These are phyloP conservation scores for Pisolithus albus DNA, from an alignment of 768 basidiomycete species.

Conservation along the genomic window DNA sequence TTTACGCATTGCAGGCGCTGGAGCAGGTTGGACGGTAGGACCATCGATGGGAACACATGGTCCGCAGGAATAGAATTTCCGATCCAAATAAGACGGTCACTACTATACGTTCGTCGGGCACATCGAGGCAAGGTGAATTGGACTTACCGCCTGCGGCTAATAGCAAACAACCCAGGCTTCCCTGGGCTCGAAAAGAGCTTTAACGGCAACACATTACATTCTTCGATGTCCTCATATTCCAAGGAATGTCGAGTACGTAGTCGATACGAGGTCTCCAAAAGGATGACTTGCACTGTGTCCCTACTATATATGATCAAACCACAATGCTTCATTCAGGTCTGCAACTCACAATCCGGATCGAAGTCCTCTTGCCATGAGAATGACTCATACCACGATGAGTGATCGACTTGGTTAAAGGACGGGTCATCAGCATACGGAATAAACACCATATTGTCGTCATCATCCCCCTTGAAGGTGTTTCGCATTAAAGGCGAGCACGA, in stretches of 20 bases:
- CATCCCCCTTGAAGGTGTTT: slow-evolving; percentile 51
- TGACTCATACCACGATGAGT: slow-evolving; percentile 36
- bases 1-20: slow-evolving; percentile 31
- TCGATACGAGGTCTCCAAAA: slow-evolving; percentile 40
- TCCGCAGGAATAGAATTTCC: slow-evolving; percentile 19
- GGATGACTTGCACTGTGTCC: slow-evolving; percentile 41
- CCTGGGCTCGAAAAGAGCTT: slow-evolving; percentile 24
- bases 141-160: slow-evolving; percentile 16
- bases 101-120: slow-evolving; percentile 11
- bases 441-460: slow-evolving; percentile 50
- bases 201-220: slow-evolving; percentile 39
- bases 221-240: slow-evolving; percentile 40
- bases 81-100: slow-evolving; percentile 27
- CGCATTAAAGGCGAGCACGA: slow-evolving; percentile 44
- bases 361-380: slow-evolving; percentile 46
- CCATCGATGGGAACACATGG: slow-evolving; percentile 6
- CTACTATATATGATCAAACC: slow-evolving; percentile 17
- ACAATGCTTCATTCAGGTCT: background rate
- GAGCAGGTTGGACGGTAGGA: slow-evolving; percentile 8
- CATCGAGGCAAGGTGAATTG: slow-evolving; percentile 15
- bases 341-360: slow-evolving; percentile 37
- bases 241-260: slow-evolving; percentile 36
- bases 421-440: slow-evolving; percentile 59
- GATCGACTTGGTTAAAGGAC: slow-evolving; percentile 36
- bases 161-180: slow-evolving; percentile 22